Evolutionary conservation across 176 grass and related monocot species (phyloP).

Genomic region (Cenchrus fungigraminus): DNA sequence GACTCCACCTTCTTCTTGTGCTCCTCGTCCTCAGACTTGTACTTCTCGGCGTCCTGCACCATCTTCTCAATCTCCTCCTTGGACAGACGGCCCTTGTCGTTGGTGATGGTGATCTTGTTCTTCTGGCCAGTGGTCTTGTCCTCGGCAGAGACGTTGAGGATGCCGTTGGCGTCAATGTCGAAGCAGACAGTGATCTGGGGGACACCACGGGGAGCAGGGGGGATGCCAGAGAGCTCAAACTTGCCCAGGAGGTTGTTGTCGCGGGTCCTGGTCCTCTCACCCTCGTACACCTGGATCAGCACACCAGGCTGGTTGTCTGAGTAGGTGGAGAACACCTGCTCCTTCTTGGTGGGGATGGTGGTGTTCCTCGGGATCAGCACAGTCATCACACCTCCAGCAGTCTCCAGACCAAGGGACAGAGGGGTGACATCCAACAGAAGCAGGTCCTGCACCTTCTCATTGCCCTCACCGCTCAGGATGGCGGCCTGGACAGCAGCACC

Average conservation of each 20-base stretch:
- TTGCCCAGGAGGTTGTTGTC: conserved; percentile 72
- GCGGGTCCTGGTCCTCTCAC: conserved; percentile 62
- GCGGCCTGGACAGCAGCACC: conserved; percentile 58
- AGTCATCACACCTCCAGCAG: conserved; percentile 58
- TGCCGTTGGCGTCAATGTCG: conserved; percentile 62
- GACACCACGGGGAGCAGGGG: conserved; percentile 49
- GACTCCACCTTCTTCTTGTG: conserved; percentile 71
- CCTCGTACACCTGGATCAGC: conserved; percentile 68
- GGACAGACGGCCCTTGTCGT: conserved; percentile 62
- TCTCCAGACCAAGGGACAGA: conserved; percentile 56
- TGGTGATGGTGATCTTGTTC: conserved; percentile 79
- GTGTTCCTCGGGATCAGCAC: conserved; percentile 70
- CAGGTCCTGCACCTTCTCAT: conserved; percentile 74
- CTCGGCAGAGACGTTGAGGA: conserved; percentile 63
- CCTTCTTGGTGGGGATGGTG: conserved; percentile 69
- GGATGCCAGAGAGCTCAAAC: conserved; percentile 62
- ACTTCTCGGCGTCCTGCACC: conserved; percentile 67
- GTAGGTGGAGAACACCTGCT: conserved; percentile 68
- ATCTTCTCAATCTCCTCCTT: conserved; percentile 79
- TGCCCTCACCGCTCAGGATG: conserved; percentile 70
- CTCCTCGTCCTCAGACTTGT: conserved; percentile 71
- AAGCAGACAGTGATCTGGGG: conserved; percentile 72
- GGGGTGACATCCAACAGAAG: conserved; percentile 61
- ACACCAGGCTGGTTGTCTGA: conserved; percentile 64
- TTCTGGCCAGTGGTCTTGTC: conserved; percentile 66